Evolutionary conservation across 805 yeast genomes (phyloP).

Genomic region (Nakazawaea ernobii): DNA sequence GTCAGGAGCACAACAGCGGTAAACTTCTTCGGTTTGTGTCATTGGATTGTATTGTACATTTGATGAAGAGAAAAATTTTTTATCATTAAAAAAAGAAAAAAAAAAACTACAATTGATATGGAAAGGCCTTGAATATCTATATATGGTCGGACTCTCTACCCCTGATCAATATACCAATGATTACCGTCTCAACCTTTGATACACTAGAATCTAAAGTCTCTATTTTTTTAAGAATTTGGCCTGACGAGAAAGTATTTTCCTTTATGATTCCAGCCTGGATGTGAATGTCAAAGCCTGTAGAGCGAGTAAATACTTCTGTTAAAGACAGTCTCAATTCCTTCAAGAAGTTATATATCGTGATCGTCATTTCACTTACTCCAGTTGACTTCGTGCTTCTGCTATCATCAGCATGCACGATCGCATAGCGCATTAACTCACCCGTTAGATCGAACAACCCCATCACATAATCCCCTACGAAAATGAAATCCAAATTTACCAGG

Average conservation of each 20-base stretch:
- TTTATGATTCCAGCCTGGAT: neutral
- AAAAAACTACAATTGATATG: too few species aligned
- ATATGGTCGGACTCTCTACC: neutral
- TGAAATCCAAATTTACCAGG: too few species aligned
- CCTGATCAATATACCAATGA: neutral
- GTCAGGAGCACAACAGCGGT: slow-evolving; percentile 66
- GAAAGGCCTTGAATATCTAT: neutral
- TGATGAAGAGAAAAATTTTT: neutral
- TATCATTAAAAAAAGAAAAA: too few species aligned
- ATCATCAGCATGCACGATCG: neutral
- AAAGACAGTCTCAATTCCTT: neutral
- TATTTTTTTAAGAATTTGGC: neutral
- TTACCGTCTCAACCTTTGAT: neutral
- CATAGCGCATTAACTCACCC: neutral
- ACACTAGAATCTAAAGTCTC: neutral
- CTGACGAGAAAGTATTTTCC: neutral
- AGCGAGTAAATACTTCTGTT: neutral
- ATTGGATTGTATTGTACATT: too few species aligned
- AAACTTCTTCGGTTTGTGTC: neutral
- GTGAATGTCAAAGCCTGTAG: neutral
- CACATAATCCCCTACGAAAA: too few species aligned
- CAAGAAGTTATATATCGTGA: neutral
- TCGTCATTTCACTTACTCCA: neutral
- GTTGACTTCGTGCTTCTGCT: neutral
- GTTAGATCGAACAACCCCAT: neutral